Percentiles rank a stretch among this genome's conserved stretches.
phyloP scores from a whole-genome alignment of 2,329 filamentous ascomycete species.

The Exophiala calicioides region DNA sequence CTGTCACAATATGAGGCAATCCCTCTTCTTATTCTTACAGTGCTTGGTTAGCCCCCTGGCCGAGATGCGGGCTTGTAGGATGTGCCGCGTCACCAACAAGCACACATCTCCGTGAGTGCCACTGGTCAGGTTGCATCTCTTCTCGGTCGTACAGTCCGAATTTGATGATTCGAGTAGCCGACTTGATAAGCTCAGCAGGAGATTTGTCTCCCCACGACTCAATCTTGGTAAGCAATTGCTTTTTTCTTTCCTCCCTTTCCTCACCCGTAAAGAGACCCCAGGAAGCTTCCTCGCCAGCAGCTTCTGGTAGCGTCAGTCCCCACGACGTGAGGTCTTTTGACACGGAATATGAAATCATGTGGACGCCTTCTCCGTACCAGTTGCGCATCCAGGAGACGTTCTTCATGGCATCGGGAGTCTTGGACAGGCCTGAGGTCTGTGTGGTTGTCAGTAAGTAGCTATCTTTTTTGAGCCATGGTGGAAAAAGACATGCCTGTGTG shows the following conservation, averaged over 20 bases:
- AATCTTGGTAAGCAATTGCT: constrained; percentile 7
- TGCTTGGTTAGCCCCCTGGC: constrained; percentile 21
- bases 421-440: constrained; percentile 19
- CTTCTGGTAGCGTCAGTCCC: constrained; percentile 19
- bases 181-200: constrained; percentile 6
- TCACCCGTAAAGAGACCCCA: constrained; percentile 16
- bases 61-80: constrained; percentile 19
- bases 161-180: constrained; percentile 17
- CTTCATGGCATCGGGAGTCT: constrained; percentile 10
- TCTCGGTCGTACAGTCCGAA: constrained; percentile 21
- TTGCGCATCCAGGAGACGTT: constrained; percentile 9
- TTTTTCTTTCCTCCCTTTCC: constrained; percentile 16
- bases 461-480: neutral
- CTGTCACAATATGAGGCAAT: neutral
- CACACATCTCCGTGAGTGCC: constrained; percentile 12
- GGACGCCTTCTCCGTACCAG: constrained; percentile 20
- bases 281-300: constrained; percentile 8
- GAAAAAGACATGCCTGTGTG: constrained; percentile 15
- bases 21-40: too few relatives aligned
- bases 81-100: constrained; percentile 19
- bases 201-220: constrained; percentile 10
- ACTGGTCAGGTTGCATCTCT: constrained; percentile 19
- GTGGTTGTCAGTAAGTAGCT: neutral
- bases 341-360: constrained; percentile 21
- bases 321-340: constrained; percentile 16